A percentile compares a stretch with the other conserved stretches of the same genome.
Conservation (phyloP, 306 rosid genomes). For the Amphicarpaea edgeworthii region DNA sequence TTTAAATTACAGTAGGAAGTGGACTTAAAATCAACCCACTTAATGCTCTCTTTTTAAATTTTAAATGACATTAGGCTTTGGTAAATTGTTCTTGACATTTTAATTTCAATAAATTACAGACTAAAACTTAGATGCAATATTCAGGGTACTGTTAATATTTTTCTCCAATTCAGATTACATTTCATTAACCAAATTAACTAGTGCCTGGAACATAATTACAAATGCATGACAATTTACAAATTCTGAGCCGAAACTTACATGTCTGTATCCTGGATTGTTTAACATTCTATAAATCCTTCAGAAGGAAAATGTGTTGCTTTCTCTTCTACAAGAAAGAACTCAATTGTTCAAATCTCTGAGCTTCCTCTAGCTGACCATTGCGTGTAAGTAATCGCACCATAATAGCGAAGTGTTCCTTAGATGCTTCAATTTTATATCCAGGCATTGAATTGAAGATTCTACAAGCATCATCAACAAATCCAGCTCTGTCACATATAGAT, state of each 20-base stretch:
- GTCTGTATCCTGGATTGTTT: constrained; percentile 35
- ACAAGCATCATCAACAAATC: constrained; percentile 68
- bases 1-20: neutral
- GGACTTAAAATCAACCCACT: neutral
- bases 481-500: constrained; percentile 72
- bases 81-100: too few relatives aligned
- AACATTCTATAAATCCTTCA: constrained; percentile 29
- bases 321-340: constrained; percentile 52
- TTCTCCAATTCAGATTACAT: too few relatives aligned
- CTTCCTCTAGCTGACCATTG: constrained; percentile 65
- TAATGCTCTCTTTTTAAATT: too few relatives aligned
- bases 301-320: constrained; percentile 22
- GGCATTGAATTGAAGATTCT: constrained; percentile 67
- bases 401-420: constrained; percentile 60
- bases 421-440: constrained; percentile 58
- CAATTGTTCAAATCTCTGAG: constrained; percentile 60
- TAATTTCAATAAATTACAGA: too few relatives aligned
- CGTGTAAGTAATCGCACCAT: constrained; percentile 67
- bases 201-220: constrained; percentile 2
- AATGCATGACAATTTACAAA: neutral
- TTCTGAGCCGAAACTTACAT: neutral
- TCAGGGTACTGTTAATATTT: too few relatives aligned
- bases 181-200: too few relatives aligned
- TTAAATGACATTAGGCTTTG: too few relatives aligned
- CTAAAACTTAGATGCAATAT: too few relatives aligned